Evolutionary conservation across 2,329 filamentous ascomycete genomes (phyloP).

Genomic region (Pyricularia sp.): DNA sequence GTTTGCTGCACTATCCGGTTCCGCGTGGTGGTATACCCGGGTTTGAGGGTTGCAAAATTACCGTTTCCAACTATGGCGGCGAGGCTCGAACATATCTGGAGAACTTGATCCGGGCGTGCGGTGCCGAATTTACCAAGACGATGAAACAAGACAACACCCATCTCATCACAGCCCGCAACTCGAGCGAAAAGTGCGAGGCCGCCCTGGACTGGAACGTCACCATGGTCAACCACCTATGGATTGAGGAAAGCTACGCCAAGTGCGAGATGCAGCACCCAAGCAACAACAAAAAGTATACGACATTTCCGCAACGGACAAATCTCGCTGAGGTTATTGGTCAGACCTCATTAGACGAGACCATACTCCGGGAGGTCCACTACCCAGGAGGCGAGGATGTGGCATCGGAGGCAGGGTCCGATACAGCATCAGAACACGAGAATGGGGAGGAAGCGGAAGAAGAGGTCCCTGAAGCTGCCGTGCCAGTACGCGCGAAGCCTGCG

Average conservation of each 20-base stretch:
- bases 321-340: constrained; percentile 88
- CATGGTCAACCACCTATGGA: constrained; percentile 90
- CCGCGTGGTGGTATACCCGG: constrained; percentile 69
- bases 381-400: constrained; percentile 46
- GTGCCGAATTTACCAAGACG: constrained; percentile 86
- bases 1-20: constrained; percentile 83
- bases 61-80: constrained; percentile 91
- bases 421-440: background rate
- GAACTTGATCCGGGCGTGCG: constrained; percentile 76
- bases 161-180: constrained; percentile 80
- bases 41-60: constrained; percentile 69
- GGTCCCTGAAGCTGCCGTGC: constrained; percentile 1
- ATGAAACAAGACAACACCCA: constrained; percentile 95
- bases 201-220: constrained; percentile 87
- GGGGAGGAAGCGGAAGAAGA: constrained; percentile 7
- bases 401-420: background rate
- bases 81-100: constrained; percentile 90
- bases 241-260: constrained; percentile 93
- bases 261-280: constrained; percentile 68
- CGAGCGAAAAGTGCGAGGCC: constrained; percentile 87
- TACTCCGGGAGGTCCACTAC: constrained; percentile 58
- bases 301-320: constrained; percentile 85
- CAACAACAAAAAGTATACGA: constrained; percentile 66
- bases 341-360: constrained; percentile 62
- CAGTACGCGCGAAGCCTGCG: constrained; percentile 8